These are phyloP conservation scores for Fonsecaea monophora DNA, from an alignment of 2,329 filamentous ascomycete species.

Conservation along the genomic window DNA sequence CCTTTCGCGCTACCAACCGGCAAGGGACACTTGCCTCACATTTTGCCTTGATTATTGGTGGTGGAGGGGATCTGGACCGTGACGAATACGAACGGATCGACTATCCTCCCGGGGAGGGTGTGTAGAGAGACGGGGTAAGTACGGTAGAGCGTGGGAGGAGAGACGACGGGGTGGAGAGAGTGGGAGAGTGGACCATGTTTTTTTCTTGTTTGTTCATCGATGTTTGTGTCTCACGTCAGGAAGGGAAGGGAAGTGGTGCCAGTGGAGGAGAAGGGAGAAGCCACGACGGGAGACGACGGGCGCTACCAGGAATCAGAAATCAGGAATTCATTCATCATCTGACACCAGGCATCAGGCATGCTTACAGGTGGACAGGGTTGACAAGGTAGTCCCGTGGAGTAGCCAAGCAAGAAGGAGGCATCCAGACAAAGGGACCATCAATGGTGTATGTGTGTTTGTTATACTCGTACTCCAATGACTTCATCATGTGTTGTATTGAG, in stretches of 20 bases:
- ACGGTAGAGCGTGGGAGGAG: not conserved
- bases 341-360: conserved; percentile 6
- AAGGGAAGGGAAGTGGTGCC: not conserved
- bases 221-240: conserved; percentile 19
- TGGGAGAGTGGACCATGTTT: not conserved
- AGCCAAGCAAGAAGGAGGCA: no score
- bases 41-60: conserved; percentile 4
- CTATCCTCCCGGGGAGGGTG: conserved; percentile 1
- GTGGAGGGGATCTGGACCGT: not conserved
- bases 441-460: not conserved
- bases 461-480: not conserved
- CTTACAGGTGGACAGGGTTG: not conserved
- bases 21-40: conserved; percentile 10
- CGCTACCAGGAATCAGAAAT: no score
- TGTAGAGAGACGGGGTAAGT: not conserved
- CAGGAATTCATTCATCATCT: no score
- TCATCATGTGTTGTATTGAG: not conserved
- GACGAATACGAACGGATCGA: conserved; percentile 10
- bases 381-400: no score
- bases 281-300: not conserved
- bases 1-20: not conserved
- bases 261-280: not conserved
- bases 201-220: no score
- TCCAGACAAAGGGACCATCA: not conserved
- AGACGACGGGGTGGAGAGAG: no score